Evolutionary conservation across 192 early-diverging fungal genomes (phyloP).

Genomic region (Funneliformis mosseae): DNA sequence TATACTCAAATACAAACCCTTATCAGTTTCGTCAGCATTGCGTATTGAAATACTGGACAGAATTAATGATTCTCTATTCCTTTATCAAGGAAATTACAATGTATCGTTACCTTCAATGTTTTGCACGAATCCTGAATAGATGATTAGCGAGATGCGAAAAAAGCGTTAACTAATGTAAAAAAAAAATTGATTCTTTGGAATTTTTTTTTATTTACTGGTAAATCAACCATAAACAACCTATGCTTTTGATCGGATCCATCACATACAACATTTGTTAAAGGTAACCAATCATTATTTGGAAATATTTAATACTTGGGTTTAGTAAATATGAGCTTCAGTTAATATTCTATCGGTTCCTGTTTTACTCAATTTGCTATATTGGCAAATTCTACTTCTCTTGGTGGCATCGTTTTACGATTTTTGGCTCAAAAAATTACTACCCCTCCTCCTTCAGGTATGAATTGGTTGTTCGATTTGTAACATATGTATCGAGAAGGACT

Average conservation of each 20-base stretch:
- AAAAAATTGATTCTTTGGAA: background rate
- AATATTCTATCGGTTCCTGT: background rate
- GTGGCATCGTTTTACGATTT: background rate
- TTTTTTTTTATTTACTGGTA: background rate
- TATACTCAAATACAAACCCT: no score
- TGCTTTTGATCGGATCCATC: background rate
- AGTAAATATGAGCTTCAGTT: background rate
- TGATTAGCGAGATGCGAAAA: background rate
- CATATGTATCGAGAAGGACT: background rate
- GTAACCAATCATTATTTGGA: background rate
- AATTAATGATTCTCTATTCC: background rate
- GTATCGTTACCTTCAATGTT: background rate
- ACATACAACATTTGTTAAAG: background rate
- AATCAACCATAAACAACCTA: background rate
- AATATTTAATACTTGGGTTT: background rate
- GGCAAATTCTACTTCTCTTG: background rate
- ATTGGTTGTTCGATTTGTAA: background rate
- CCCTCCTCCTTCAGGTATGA: no score
- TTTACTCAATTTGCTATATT: background rate
- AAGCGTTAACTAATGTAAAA: background rate
- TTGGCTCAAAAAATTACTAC: no score
- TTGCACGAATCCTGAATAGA: background rate
- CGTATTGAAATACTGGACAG: slow-evolving; percentile 7
- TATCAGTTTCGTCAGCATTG: no score
- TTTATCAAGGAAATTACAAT: background rate